phyloP scores from a whole-genome alignment of 148 eudicot species.

The Arctostaphylos glauca region DNA sequence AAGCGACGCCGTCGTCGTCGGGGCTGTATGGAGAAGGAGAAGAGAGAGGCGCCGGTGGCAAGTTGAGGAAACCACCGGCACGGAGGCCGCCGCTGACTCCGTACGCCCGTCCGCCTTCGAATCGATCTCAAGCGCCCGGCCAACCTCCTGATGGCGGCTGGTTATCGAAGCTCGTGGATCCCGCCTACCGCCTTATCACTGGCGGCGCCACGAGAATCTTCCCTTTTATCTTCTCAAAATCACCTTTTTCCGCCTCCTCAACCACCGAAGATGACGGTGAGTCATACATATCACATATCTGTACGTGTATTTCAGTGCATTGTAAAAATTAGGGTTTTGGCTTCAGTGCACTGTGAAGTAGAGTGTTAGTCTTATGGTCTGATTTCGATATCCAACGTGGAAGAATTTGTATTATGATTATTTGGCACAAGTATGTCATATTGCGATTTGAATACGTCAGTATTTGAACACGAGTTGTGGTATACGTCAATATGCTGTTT shows the following conservation, averaged over 20 bases:
- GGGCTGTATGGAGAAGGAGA: slow-evolving; percentile 26
- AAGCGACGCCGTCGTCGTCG: slow-evolving; percentile 29
- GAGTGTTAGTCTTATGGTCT: background rate
- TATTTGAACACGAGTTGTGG: too few relatives aligned
- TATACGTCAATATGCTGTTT: too few relatives aligned
- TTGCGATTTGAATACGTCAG: too few relatives aligned
- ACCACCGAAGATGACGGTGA: slow-evolving; percentile 25
- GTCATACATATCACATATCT: slow-evolving; percentile 5
- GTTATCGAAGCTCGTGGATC: slow-evolving; percentile 63
- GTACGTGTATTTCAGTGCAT: background rate
- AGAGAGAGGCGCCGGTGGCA: slow-evolving; percentile 59
- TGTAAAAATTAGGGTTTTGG: slow-evolving; percentile 13
- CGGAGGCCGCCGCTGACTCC: slow-evolving; percentile 55
- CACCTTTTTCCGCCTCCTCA: slow-evolving; percentile 17
- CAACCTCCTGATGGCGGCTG: slow-evolving; percentile 33
- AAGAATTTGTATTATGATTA: too few relatives aligned
- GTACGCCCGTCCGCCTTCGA: slow-evolving; percentile 51
- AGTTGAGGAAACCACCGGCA: slow-evolving; percentile 36
- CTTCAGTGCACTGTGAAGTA: background rate
- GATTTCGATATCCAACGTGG: too few relatives aligned
- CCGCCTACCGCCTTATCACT: slow-evolving; percentile 60
- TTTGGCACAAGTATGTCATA: too few relatives aligned
- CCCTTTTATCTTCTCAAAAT: slow-evolving; percentile 48
- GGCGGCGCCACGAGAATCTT: slow-evolving; percentile 58
- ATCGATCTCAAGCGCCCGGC: slow-evolving; percentile 14